Percentiles rank a stretch among this genome's conserved stretches.
These are phyloP conservation scores for Ganoderma boninense DNA, from an alignment of 1,284 basidiomycete species.

Conservation along the genomic window DNA sequence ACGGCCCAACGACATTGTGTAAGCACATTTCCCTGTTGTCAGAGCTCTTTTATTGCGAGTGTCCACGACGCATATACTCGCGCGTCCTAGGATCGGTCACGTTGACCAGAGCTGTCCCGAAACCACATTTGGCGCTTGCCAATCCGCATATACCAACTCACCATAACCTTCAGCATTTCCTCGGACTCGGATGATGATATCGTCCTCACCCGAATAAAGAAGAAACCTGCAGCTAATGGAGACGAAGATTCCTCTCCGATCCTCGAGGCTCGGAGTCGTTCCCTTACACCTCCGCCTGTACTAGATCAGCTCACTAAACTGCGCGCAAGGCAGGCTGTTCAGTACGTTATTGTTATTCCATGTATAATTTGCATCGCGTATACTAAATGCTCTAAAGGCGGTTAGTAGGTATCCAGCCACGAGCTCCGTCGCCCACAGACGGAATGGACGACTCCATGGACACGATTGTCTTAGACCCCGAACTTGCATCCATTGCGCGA, in stretches of 20 bases:
- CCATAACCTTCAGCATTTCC: slow-evolving; percentile 35
- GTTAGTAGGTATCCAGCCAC: slow-evolving; percentile 50
- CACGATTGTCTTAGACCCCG: slow-evolving; percentile 62
- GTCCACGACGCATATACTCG: slow-evolving; percentile 11
- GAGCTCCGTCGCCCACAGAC: slow-evolving; percentile 53
- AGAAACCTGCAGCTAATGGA: slow-evolving; percentile 32
- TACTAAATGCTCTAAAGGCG: slow-evolving; percentile 45
- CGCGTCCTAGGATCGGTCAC: not conserved
- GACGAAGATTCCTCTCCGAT: slow-evolving; percentile 31
- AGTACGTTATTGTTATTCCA: slow-evolving; percentile 48
- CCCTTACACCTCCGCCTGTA: slow-evolving; percentile 77
- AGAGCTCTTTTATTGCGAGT: not conserved
- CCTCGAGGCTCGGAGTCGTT: slow-evolving; percentile 56
- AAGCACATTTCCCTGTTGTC: slow-evolving; percentile 15
- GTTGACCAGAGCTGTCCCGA: not conserved
- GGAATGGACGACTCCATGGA: slow-evolving; percentile 57
- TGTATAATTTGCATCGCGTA: not conserved
- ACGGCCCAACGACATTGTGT: slow-evolving; percentile 34
- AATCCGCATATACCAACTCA: slow-evolving; percentile 13
- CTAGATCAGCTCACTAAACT: slow-evolving; percentile 59
- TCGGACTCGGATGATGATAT: slow-evolving; percentile 59
- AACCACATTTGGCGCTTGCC: slow-evolving; percentile 6
- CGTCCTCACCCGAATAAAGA: slow-evolving; percentile 45
- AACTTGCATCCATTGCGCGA: slow-evolving; percentile 63
- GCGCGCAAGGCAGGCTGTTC: slow-evolving; percentile 61